Evolutionary conservation across 176 grass and related monocot genomes (phyloP).

Genomic region (Eleusine coracana): DNA sequence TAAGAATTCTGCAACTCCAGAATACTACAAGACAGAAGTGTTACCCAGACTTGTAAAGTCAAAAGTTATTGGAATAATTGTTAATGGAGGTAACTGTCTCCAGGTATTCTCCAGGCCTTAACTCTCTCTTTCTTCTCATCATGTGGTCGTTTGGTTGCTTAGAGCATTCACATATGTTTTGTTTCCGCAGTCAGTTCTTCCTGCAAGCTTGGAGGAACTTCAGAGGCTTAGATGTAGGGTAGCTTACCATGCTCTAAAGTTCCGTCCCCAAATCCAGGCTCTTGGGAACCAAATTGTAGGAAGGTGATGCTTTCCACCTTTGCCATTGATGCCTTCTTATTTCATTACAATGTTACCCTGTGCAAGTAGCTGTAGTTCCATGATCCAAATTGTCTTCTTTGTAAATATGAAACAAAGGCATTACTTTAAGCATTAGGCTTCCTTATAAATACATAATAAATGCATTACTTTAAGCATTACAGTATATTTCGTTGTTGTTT

Average conservation of each 20-base stretch:
- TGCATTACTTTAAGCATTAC: conserved; percentile 10
- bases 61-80: conserved; percentile 87
- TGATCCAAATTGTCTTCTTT: conserved; percentile 28
- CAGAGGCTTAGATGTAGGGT: conserved; percentile 94
- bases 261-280: conserved; percentile 79
- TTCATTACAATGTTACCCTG: not conserved
- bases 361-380: not conserved
- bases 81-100: conserved; percentile 95
- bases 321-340: not conserved
- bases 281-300: conserved; percentile 77
- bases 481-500: conserved; percentile 22
- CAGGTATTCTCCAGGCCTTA: conserved; percentile 61
- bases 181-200: conserved; percentile 79
- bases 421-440: conserved; percentile 21
- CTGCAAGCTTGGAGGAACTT: conserved; percentile 77
- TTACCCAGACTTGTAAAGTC: conserved; percentile 84
- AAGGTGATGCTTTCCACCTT: conserved; percentile 56
- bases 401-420: conserved; percentile 18
- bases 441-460: conserved; percentile 31
- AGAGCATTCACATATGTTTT: conserved; percentile 11
- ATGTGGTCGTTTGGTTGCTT: conserved; percentile 30
- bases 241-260: conserved; percentile 90
- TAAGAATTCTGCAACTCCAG: conserved; percentile 63
- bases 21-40: conserved; percentile 75
- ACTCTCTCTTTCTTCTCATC: conserved; percentile 25